Evolutionary conservation across 352 stramenopile species (phyloP), one percentile per base, ranked within the genome.

Genomic region (Phytophthora fragariae): DNA sequence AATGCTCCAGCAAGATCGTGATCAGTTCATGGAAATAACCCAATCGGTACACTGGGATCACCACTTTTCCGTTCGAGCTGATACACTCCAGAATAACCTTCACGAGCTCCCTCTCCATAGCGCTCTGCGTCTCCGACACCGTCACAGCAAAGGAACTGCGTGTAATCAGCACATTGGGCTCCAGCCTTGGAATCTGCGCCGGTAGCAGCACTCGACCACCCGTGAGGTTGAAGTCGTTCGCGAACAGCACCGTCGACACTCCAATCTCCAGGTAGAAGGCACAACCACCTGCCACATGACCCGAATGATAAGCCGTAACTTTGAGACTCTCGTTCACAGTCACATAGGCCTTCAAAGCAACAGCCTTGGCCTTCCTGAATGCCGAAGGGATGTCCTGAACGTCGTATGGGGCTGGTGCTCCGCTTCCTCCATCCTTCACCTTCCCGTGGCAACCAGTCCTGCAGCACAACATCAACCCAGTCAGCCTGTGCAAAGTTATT

Each of bases 11-110:
- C 54, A 97, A 67, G 56, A 96, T 88, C 29, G 85, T 82, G 31
- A 89, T 59, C 27, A 97, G 62, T 59, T 97, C 90, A 53, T 97
- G 89, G 54, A 96, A 86, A 57, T 96, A 97, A 2, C 90, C 90
- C 12, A 91, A 70, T 9, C 80, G 81, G 60, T 93, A 90, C 10
- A 97, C 77, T 0, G 90, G 90, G 29, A 97, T 90, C 21, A 97
- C 83, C 15, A 97, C 90, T 83, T 97, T 97, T 33, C 90, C 90
- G 12, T 84, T 79, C 2, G 86, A 79, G n/a, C 69, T 72, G 49
- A 97, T 76, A 53, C 88, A 93, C 69, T 97, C 90, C 44, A 92
- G 67, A 53, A 97, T 75, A 17, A 90, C 89, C 27, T 91, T 91
- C 57, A 92, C 80, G 2, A 97, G 79, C 44, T 97, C 90, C 14